phyloP scores from a whole-genome alignment of 2,329 filamentous ascomycete genomes.

The Ramularia endophylla region DNA sequence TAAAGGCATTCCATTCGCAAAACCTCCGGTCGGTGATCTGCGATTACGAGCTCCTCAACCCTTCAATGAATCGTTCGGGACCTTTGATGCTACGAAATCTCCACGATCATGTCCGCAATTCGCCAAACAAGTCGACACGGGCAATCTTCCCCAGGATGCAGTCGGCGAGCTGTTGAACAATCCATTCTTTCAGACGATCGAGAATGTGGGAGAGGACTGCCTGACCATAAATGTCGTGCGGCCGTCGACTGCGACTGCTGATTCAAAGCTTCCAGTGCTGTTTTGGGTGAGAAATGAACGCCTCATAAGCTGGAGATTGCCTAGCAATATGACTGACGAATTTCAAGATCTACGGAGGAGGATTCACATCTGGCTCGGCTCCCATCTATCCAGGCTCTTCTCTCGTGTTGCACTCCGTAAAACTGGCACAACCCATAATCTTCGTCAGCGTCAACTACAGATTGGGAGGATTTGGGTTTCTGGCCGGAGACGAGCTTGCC shows the following conservation, averaged over 20 bases:
- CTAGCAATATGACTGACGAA: too few relatives aligned
- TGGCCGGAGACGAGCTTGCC: constrained; percentile 26
- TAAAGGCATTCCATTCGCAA: constrained; percentile 67
- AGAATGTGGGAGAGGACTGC: constrained; percentile 39
- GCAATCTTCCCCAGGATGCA: constrained; percentile 31
- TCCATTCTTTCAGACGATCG: constrained; percentile 34
- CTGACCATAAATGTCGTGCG: constrained; percentile 34
- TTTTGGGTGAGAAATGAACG: constrained; percentile 46
- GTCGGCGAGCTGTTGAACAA: constrained; percentile 35
- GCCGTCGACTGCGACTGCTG: constrained; percentile 32
- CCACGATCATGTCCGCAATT: constrained; percentile 7
- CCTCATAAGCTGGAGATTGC: too few relatives aligned
- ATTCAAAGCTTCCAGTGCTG: constrained; percentile 41
- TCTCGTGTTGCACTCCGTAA: constrained; percentile 20
- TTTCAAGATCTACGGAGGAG: too few relatives aligned
- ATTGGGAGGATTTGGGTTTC: constrained; percentile 30
- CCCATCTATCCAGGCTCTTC: too few relatives aligned
- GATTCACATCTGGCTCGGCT: too few relatives aligned
- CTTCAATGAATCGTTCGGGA: constrained; percentile 34
- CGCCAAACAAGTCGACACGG: constrained; percentile 43
- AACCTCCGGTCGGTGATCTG: constrained; percentile 59
- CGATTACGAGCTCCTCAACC: constrained; percentile 64
- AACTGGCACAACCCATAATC: constrained; percentile 48
- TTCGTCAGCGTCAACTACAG: constrained; percentile 20
- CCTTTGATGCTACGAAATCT: constrained; percentile 5